These are phyloP conservation scores for Aureobasidium sp. DNA, from an alignment of 2,329 filamentous ascomycete genomes.

Conservation along the genomic window DNA sequence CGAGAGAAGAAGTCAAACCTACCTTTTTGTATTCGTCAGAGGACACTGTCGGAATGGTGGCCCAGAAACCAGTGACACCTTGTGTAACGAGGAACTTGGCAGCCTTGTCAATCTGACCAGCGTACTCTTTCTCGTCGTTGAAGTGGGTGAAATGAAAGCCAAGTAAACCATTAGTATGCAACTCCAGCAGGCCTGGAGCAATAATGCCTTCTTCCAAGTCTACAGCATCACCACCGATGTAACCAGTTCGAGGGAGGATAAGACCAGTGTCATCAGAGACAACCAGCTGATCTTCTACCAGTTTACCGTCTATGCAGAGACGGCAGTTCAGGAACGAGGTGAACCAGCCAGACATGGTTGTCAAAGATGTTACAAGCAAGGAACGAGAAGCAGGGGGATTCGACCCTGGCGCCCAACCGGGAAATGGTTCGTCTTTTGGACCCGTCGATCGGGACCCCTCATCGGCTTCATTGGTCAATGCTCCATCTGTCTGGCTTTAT, in stretches of 20 bases:
- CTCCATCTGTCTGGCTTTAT: not conserved
- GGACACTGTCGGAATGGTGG: slow-evolving; percentile 44
- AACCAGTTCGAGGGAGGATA: slow-evolving; percentile 34
- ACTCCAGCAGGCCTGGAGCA: slow-evolving; percentile 46
- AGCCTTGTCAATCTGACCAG: slow-evolving; percentile 36
- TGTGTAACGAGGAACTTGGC: slow-evolving; percentile 41
- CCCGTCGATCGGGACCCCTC: not conserved
- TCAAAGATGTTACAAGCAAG: not conserved
- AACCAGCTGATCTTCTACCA: slow-evolving; percentile 36
- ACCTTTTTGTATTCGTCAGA: slow-evolving; percentile 39
- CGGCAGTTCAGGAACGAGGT: slow-evolving; percentile 40
- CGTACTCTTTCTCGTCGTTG: slow-evolving; percentile 34
- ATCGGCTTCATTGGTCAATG: not conserved
- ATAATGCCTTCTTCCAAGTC: slow-evolving; percentile 43
- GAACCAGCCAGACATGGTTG: slow-evolving; percentile 29
- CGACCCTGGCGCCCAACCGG: not conserved
- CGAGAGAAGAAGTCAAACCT: not conserved
- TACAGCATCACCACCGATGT: slow-evolving; percentile 36
- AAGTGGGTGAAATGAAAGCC: slow-evolving; percentile 48
- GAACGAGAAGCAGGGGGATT: not conserved
- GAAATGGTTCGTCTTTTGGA: slow-evolving; percentile 1
- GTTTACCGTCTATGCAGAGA: slow-evolving; percentile 33
- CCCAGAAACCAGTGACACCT: slow-evolving; percentile 47
- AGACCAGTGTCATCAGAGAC: slow-evolving; percentile 37
- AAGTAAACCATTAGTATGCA: slow-evolving; percentile 46